Evolutionary conservation across 768 basidiomycete species (phyloP).

Genomic region (Boletus sp.): DNA sequence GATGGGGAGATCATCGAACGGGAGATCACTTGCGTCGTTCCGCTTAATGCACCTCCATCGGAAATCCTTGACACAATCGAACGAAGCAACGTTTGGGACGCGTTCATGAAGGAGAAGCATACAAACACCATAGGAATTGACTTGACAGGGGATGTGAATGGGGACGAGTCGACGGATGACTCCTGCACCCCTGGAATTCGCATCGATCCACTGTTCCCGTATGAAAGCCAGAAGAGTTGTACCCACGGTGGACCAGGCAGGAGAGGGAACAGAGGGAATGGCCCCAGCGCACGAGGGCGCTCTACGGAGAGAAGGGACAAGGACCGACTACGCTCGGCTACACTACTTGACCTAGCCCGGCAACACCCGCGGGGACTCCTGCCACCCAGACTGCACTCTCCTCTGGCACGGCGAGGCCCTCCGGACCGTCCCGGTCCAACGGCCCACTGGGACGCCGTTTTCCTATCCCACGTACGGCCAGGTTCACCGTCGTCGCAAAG

Average conservation of each 20-base stretch:
- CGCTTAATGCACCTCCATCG: neutral
- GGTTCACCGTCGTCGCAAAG: constrained; percentile 44
- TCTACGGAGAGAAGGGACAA: too few species aligned
- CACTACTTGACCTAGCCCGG: too few species aligned
- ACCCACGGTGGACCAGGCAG: too few species aligned
- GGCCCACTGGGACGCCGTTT: neutral
- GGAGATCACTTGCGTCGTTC: constrained; percentile 13
- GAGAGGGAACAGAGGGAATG: too few species aligned
- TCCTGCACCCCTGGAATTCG: neutral
- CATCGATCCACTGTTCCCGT: constrained; percentile 16
- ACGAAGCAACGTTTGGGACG: neutral
- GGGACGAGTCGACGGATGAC: neutral
- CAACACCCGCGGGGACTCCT: too few species aligned
- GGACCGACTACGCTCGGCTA: too few species aligned
- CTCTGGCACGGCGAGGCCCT: too few species aligned
- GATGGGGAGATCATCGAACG: constrained; percentile 19
- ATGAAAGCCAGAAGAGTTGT: constrained; percentile 10
- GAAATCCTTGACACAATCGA: neutral
- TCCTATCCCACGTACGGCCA: constrained; percentile 31
- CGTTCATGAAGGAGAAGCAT: neutral
- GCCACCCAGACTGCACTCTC: too few species aligned
- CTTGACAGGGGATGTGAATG: neutral
- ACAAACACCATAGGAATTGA: neutral
- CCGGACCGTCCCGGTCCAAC: too few species aligned
- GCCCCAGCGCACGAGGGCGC: too few species aligned